phyloP scores from a whole-genome alignment of 331 rosid species.

The Acacia concinna region DNA sequence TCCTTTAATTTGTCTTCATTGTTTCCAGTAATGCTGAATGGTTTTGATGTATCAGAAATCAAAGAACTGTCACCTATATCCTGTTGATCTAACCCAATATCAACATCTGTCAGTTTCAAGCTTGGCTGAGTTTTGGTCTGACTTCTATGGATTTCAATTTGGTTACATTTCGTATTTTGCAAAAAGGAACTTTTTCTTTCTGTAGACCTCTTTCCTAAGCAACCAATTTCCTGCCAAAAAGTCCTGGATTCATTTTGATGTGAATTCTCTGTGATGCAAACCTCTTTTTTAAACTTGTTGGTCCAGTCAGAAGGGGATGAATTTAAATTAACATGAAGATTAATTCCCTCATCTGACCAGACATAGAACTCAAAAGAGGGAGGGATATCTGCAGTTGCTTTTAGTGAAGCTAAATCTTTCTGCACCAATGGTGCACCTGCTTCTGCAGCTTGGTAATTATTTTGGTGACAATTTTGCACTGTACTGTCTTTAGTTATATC shows the following conservation, averaged over 20 bases:
- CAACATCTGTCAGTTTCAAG: conserved; percentile 21
- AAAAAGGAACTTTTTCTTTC: conserved; percentile 41
- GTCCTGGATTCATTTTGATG: conserved; percentile 36
- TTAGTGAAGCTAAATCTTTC: conserved; percentile 44
- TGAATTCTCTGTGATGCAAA: conserved; percentile 41
- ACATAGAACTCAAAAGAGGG: conserved; percentile 63
- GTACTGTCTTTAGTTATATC: conserved; percentile 26
- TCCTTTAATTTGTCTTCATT: conserved; percentile 7
- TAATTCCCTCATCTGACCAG: conserved; percentile 66
- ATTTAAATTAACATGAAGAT: conserved; percentile 66
- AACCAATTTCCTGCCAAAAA: conserved; percentile 48
- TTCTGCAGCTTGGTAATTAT: conserved; percentile 31
- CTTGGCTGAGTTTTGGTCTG: conserved; percentile 31
- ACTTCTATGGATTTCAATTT: conserved; percentile 32
- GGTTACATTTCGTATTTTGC: conserved; percentile 34
- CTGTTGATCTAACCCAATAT: conserved; percentile 4
- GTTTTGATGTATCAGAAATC: conserved; percentile 21
- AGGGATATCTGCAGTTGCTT: conserved; percentile 39
- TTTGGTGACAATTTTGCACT: conserved; percentile 22
- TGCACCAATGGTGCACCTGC: conserved; percentile 30
- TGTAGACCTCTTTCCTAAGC: conserved; percentile 38
- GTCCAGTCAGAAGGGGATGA: conserved; percentile 72
- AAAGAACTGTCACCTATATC: conserved; percentile 21
- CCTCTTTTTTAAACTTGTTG: conserved; percentile 55
- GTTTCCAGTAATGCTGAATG: conserved; percentile 27